Evolutionary conservation across 768 basidiomycete species (phyloP), one percentile per base, ranked within the genome.

Genomic region (Phanerodontia chrysosporium): DNA sequence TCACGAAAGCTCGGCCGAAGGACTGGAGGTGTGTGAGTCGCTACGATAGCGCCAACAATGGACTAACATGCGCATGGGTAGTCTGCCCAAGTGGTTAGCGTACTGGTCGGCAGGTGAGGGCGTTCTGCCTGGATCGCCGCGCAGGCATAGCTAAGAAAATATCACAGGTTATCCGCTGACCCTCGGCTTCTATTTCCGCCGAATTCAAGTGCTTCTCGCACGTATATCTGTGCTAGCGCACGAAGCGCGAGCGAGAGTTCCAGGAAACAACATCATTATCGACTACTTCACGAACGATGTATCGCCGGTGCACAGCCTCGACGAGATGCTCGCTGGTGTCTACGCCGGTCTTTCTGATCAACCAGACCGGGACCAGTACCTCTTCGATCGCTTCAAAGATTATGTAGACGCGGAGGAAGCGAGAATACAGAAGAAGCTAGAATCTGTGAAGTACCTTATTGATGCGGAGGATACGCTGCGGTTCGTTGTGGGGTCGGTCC

Each of bases 21-120:
- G 56, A 60, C 16, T 69, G 65, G 65, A 62, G 65, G 65, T 64
- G n/a, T n/a, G n/a, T n/a, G n/a, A n/a, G n/a, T n/a, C n/a, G n/a
- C n/a, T n/a, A n/a, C n/a, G n/a, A n/a, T n/a, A n/a, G n/a, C n/a
- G n/a, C n/a, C n/a, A n/a, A n/a, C n/a, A n/a, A n/a, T n/a, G n/a
- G n/a, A n/a, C n/a, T n/a, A n/a, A n/a, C n/a, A n/a, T n/a, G n/a
- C n/a, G n/a, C n/a, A n/a, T n/a, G n/a, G n/a, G n/a, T 27, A 63
- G 55, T 49, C 51, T 65, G 0, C 53, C 51, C 14, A 44, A 57
- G 13, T 66, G 65, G 65, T 54, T 66, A 22, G 63, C 63, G 2
- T 66, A 58, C 32, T 66, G 65, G 65, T 54, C 63, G 6, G 58
- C 49, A 16, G 63, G 65, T 66, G n/a, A 14, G 60, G 32, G 42